Base-by-base conservation (phyloP, 202 grass and related monocot species). In the Bolboschoenoplectus hybrid region DNA sequence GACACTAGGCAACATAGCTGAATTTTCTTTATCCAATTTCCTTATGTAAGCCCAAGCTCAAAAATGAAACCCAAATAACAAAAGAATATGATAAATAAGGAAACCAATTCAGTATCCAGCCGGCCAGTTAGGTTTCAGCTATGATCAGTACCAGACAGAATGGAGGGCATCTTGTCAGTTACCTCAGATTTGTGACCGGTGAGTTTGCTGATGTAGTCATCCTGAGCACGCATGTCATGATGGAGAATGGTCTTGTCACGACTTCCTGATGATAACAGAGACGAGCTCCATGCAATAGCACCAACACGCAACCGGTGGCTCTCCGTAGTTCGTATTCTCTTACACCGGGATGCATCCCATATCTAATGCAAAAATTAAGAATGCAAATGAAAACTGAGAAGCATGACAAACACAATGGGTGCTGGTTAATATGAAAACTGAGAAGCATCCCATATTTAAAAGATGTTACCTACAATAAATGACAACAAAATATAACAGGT, bases 101-200 rank as follows among this genome's bases (percentile, higher is more conserved):
- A 7, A 38, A 63, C 26, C 1, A 61, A 86, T 56, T 78, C 43
- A 82, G 4, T 84, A 16, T 36, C 56, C 3, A 14, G 64, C 56
- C 3, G 10, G 64, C 57, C 81, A 35, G 2, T n/a, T 39, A 78
- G 51, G 26, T 56, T 58, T 60, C 75, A 58, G 14, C 16, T 41
- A 61, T 60, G 34, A 80, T 14, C 53, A 57, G 7, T 10, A 74
- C 16, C 0, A 9, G 49, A 58, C 12, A 80, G 35, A 80, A 80
- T 43, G 35, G 8, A 80, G 75, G 53, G 5, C 36, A 11, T n/a
- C 53, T 43, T 40, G 75, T 80, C 87, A 3, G 57, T 89, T 86
- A 94, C 97, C 97, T 99, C 97, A 46, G 97, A 99, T 88, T 97
- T 99, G 85, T 99, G 97, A 16, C 97, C 97, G 1, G 89, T 92